Percentiles rank a stretch among this genome's conserved stretches.
These are phyloP conservation scores for Panaeolus cyanescens DNA, from an alignment of 768 basidiomycete genomes.

Conservation along the genomic window DNA sequence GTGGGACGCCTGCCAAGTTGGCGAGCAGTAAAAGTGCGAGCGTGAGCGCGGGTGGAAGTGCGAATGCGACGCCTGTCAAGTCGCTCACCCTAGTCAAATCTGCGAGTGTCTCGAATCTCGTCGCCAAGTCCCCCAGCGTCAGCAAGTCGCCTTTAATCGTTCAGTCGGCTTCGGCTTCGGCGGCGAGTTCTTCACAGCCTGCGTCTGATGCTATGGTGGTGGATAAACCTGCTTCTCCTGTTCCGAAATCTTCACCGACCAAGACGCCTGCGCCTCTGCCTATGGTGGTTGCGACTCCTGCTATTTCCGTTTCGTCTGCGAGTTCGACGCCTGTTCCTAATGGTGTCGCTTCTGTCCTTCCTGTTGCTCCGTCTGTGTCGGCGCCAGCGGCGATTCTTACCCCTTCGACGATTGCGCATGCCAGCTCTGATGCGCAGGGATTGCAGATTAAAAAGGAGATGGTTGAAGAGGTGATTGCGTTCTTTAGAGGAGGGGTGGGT, in stretches of 20 bases:
- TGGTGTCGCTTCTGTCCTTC: neutral
- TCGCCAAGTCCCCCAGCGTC: neutral
- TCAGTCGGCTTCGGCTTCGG: too few relatives aligned
- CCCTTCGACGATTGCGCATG: neutral
- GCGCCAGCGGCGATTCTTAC: neutral
- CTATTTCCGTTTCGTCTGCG: neutral
- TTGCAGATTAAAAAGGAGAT: constrained; percentile 1
- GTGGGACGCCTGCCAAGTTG: neutral
- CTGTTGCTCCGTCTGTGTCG: neutral
- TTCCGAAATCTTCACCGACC: neutral
- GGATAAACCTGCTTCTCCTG: neutral
- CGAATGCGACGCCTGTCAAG: neutral
- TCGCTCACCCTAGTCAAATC: neutral
- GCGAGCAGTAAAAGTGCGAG: neutral
- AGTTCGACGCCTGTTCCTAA: neutral
- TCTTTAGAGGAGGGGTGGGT: neutral
- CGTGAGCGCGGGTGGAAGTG: too few relatives aligned
- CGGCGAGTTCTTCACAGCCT: too few relatives aligned
- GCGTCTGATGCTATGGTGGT: neutral
- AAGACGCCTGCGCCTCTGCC: neutral
- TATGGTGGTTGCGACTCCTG: neutral
- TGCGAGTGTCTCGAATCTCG: neutral
- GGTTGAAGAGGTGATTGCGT: neutral
- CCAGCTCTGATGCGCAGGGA: neutral
- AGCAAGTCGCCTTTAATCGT: too few relatives aligned